These are phyloP conservation scores for Beauveria medogensis DNA, from an alignment of 2,329 filamentous ascomycete genomes.

Conservation along the genomic window DNA sequence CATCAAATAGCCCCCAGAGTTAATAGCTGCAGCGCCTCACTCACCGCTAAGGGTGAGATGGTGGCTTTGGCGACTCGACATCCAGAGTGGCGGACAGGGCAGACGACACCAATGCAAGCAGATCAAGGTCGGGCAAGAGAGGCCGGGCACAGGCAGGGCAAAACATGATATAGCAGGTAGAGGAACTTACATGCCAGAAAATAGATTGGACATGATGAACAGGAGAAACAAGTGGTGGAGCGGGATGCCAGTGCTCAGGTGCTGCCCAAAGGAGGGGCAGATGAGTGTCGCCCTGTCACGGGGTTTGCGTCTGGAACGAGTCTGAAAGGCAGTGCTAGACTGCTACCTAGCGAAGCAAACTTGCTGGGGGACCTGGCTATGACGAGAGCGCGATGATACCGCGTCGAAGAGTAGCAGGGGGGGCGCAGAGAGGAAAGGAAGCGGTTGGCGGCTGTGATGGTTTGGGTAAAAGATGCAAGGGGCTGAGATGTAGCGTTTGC, in stretches of 20 bases:
- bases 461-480: neutral
- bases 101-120: neutral
- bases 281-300: conserved; percentile 11
- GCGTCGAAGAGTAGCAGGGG: neutral
- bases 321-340: conserved; percentile 5
- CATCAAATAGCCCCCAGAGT: neutral
- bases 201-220: conserved; percentile 13
- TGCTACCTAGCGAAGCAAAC: neutral
- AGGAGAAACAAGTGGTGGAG: conserved; percentile 9
- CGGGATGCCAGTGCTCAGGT: conserved; percentile 10
- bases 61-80: neutral
- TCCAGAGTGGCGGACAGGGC: neutral
- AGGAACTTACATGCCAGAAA: conserved; percentile 13
- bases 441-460: neutral
- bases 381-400: conserved; percentile 1
- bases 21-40: conserved; percentile 2
- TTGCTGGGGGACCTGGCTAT: conserved; percentile 1
- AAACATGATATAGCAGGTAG: neutral
- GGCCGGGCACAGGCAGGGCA: neutral
- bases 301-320: conserved; percentile 10
- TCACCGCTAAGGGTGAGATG: conserved; percentile 10
- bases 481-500: neutral
- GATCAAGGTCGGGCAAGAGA: neutral
- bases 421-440: neutral
- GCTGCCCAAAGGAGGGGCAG: conserved; percentile 12